Base-by-base conservation (phyloP, 148 eudicot genomes). In the Gaultheria prostrata region DNA sequence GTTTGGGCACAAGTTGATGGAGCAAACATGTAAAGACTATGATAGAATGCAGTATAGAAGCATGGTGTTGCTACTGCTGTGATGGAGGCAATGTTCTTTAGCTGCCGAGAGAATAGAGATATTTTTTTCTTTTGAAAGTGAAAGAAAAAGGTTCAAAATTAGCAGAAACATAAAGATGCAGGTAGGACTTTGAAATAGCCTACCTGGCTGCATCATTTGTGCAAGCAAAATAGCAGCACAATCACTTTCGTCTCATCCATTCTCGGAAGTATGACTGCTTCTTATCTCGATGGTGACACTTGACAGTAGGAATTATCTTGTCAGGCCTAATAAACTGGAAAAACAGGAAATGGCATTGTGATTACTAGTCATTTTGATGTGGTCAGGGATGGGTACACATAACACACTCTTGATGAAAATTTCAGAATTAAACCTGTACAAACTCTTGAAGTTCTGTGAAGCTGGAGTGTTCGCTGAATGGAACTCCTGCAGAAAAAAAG, bases 401-500 rank as follows among this genome's bases (percentile, higher is more conserved):
- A n/a, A n/a, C n/a, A n/a, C 45, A 48, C 50, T 21, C 8, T 11
- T 17, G 50, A 73, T 1, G 26, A 73, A 77, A 79, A 35, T 73
- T 21, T 79, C 18, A 43, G 28, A 78, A 76, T 56, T 85, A 81
- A 57, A 92, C 95, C 95, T 92, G 84, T 46, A 92, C 91, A 83
- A 92, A 92, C 82, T 92, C 95, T 86, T 83, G 88, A 50, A 92
- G 85, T 81, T 92, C 95, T 79, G 84, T 85, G 85, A 91, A 92
- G 85, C 92, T 92, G 24, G 95, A 92, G 87, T 92, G 95, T 86
- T 92, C 95, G 78, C 95, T 92, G 61, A 91, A 92, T 13, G 95
- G 95, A 72, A 92, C 93, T 79, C 95, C 95, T 92, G 90, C 84
- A 84, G 12, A 65, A 82, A 53, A 35, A 73, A 50, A 17, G 63